Evolutionary conservation across 768 basidiomycete genomes (phyloP).

Genomic region (Gloeopeniophorella convolvens): DNA sequence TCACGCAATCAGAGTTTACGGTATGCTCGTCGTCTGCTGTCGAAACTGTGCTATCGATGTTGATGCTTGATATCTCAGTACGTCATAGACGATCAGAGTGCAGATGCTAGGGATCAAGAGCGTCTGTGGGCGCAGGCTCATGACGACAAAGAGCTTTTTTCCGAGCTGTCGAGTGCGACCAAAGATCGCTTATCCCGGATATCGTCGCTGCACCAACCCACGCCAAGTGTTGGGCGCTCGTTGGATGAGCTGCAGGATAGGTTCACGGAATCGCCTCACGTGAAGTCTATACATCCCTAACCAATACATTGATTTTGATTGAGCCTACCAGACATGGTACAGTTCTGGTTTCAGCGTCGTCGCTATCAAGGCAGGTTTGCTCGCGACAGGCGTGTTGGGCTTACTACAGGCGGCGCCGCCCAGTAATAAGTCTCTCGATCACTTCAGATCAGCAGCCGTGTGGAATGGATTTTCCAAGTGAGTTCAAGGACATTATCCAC

Average conservation of each 20-base stretch:
- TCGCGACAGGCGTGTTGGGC: constrained; percentile 8
- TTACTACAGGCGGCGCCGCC: background rate
- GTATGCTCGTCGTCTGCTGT: constrained; percentile 7
- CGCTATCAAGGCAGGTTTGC: constrained; percentile 13
- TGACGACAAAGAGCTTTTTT: constrained; percentile 4
- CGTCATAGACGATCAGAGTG: background rate
- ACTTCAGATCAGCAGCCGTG: constrained; percentile 11
- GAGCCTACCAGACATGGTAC: too few relatives aligned
- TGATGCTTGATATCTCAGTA: background rate
- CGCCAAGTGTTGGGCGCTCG: background rate
- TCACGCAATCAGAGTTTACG: background rate
- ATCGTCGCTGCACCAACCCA: background rate
- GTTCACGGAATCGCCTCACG: background rate
- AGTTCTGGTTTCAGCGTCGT: background rate
- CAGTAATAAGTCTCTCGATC: background rate
- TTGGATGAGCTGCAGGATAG: background rate
- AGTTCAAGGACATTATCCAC: background rate
- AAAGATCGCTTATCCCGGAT: background rate
- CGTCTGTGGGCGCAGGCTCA: constrained; percentile 1
- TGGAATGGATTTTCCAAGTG: constrained; percentile 4
- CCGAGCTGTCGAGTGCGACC: background rate
- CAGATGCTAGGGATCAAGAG: background rate
- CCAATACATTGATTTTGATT: constrained; percentile 1
- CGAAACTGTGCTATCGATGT: background rate
- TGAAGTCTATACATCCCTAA: background rate